Evolutionary conservation across 257 asterid genomes (phyloP).

Genomic region (Oldenlandia corymbosa): DNA sequence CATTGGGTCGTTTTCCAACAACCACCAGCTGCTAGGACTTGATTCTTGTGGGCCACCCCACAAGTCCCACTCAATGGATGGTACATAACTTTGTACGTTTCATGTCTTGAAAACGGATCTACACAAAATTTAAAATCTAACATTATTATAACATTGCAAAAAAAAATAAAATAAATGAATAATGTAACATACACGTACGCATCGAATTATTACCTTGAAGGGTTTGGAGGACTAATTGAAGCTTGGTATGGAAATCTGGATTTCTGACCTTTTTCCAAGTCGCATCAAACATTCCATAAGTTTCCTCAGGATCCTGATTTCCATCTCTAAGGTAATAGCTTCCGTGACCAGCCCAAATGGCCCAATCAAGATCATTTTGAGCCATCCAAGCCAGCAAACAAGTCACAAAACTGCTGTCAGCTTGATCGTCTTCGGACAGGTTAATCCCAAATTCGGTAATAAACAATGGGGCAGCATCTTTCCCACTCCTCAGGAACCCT

Average conservation of each 20-base stretch:
- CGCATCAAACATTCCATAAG: slow-evolving; percentile 36
- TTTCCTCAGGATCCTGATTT: slow-evolving; percentile 28
- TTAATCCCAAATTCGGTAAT: slow-evolving; percentile 51
- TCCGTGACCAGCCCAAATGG: slow-evolving; percentile 55
- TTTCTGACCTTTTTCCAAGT: slow-evolving; percentile 37
- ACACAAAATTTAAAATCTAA: no score
- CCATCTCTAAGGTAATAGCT: slow-evolving; percentile 42
- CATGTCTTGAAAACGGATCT: slow-evolving; percentile 29
- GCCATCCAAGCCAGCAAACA: slow-evolving; percentile 39
- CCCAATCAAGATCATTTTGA: slow-evolving; percentile 55
- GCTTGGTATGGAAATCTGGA: slow-evolving; percentile 23
- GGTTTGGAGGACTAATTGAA: slow-evolving; percentile 25
- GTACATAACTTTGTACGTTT: slow-evolving; percentile 22
- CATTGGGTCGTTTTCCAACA: slow-evolving; percentile 30
- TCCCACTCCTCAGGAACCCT: slow-evolving; percentile 16
- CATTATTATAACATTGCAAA: no score
- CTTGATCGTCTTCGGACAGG: slow-evolving; percentile 17
- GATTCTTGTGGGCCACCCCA: slow-evolving; percentile 7
- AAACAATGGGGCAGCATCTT: slow-evolving; percentile 43
- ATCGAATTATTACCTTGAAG: slow-evolving; percentile 39
- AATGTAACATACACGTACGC: no score
- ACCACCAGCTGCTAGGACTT: slow-evolving; percentile 14
- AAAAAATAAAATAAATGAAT: no score
- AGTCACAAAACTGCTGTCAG: slow-evolving; percentile 31
- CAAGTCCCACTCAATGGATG: slow-evolving; percentile 40